phyloP scores from a whole-genome alignment of 768 basidiomycete genomes.

The Rhizopogon vesiculosus region DNA sequence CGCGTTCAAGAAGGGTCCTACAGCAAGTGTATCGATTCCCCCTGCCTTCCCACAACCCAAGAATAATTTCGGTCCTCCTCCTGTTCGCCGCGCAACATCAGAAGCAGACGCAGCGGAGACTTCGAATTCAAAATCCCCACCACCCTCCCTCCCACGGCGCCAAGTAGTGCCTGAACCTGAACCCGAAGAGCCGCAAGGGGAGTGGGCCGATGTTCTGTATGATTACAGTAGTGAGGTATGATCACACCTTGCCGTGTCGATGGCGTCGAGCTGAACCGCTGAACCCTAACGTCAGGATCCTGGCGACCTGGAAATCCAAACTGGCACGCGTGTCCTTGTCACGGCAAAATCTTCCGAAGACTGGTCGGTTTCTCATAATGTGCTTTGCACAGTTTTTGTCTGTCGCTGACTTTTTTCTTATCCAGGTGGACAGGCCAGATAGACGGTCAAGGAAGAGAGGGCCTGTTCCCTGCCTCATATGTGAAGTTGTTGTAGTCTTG shows the following conservation, averaged over 20 bases:
- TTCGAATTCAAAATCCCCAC: conserved; percentile 17
- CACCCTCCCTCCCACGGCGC: conserved; percentile 16
- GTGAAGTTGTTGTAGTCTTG: conserved; percentile 47
- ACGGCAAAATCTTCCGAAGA: conserved; percentile 67
- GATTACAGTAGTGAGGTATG: conserved; percentile 63
- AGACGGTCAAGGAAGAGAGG: conserved; percentile 52
- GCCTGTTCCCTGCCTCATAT: conserved; percentile 67
- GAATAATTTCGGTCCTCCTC: conserved; percentile 50
- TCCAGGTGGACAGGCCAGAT: conserved; percentile 66
- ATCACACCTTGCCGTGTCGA: no score
- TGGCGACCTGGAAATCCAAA: conserved; percentile 58
- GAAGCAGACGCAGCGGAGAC: conserved; percentile 8
- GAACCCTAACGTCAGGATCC: conserved; percentile 44
- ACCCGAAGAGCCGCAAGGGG: conserved; percentile 41
- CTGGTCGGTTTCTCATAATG: conserved; percentile 45
- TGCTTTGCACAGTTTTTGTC: background rate
- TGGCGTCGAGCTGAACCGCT: no score
- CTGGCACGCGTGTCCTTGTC: conserved; percentile 56
- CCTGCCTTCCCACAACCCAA: conserved; percentile 39
- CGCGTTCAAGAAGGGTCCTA: conserved; percentile 26
- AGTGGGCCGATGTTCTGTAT: conserved; percentile 78
- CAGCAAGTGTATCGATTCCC: conserved; percentile 33
- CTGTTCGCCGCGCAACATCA: conserved; percentile 33
- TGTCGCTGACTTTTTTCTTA: conserved; percentile 9
- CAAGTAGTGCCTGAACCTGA: conserved; percentile 19